Percentiles rank a stretch among this genome's conserved stretches.
Conservation (phyloP, 305 asterid species). For the Fraxinus ornus region DNA sequence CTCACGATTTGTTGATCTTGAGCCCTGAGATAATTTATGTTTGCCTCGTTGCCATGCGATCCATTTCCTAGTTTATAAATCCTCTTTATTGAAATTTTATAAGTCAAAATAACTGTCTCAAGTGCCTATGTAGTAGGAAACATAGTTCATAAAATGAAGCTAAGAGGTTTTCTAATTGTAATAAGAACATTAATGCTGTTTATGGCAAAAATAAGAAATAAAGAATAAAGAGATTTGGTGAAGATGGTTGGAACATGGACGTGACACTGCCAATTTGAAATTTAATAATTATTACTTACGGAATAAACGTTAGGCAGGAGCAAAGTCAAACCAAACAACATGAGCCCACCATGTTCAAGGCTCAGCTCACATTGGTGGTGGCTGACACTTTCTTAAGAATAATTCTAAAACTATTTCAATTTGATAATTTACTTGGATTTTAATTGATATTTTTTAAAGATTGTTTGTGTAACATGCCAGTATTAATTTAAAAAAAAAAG, state of each 20-base stretch:
- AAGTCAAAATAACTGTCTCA: no score
- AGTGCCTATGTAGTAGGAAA: no score
- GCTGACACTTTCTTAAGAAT: background rate
- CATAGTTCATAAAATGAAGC: no score
- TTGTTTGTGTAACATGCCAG: background rate
- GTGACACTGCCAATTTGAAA: constrained; percentile 28
- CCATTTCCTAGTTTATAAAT: background rate
- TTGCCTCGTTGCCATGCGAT: no score
- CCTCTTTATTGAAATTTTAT: no score
- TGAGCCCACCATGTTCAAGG: constrained; percentile 49
- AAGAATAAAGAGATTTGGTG: background rate
- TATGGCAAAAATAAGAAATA: background rate
- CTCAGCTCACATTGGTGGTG: background rate
- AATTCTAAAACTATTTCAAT: background rate
- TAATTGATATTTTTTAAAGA: background rate
- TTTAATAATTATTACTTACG: background rate
- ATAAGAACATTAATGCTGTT: background rate
- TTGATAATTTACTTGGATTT: background rate
- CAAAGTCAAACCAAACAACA: constrained; percentile 61
- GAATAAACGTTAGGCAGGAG: background rate
- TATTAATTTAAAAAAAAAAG: background rate
- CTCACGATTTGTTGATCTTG: no score
- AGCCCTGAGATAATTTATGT: no score
- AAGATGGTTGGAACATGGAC: constrained; percentile 8
- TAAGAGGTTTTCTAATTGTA: background rate